Conservation (phyloP, 1,284 basidiomycete species). For the Rhodotorula sp. region DNA sequence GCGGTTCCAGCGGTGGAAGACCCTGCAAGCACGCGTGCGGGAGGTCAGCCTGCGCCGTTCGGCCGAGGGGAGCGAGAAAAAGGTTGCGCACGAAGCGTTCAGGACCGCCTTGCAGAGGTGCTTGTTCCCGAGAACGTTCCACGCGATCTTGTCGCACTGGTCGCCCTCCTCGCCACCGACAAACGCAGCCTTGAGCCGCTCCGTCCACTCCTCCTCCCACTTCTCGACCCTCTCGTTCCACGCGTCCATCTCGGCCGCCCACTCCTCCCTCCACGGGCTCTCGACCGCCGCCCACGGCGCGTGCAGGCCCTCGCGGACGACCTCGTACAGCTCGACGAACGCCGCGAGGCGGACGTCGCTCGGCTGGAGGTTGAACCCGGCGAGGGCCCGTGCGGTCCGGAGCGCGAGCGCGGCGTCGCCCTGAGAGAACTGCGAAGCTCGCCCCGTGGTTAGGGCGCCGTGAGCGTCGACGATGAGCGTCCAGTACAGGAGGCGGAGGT, state of each 20-base stretch:
- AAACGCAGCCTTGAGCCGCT: slow-evolving; percentile 23
- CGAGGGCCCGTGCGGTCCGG: slow-evolving; percentile 27
- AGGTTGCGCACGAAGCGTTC: slow-evolving; percentile 14
- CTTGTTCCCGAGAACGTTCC: slow-evolving; percentile 11
- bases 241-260: slow-evolving; percentile 26
- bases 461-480: slow-evolving; percentile 34
- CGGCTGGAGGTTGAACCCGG: slow-evolving; percentile 22
- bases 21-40: not conserved
- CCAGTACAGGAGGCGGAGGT: slow-evolving; percentile 31
- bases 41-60: not conserved
- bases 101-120: slow-evolving; percentile 20
- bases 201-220: slow-evolving; percentile 29
- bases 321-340: slow-evolving; percentile 34
- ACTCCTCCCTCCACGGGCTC: slow-evolving; percentile 16
- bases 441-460: slow-evolving; percentile 34
- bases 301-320: slow-evolving; percentile 3
- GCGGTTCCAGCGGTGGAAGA: slow-evolving; percentile 25
- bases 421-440: not conserved
- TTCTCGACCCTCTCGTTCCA: slow-evolving; percentile 1
- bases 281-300: slow-evolving; percentile 7
- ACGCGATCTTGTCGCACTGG: slow-evolving; percentile 11
- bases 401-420: slow-evolving; percentile 15
- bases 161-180: slow-evolving; percentile 15
- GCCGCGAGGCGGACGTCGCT: slow-evolving; percentile 35
- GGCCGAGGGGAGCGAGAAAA: too few relatives aligned